phyloP scores from a whole-genome alignment of 192 early-diverging fungal genomes.

The Coemansia sp. region DNA sequence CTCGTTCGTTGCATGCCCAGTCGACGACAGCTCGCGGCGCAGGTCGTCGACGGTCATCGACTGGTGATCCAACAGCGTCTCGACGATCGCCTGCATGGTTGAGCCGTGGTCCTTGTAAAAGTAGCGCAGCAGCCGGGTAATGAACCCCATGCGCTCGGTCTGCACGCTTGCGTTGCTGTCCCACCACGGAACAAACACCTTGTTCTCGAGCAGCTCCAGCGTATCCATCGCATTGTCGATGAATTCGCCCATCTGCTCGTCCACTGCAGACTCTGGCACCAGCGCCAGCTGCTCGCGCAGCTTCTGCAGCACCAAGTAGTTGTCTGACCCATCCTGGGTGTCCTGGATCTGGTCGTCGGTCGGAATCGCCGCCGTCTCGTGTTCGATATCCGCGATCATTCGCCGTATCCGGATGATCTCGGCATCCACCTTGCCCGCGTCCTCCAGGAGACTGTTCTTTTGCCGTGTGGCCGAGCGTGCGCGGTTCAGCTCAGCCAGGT shows the following conservation, averaged over 20 bases:
- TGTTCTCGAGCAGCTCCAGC: slow-evolving; percentile 38
- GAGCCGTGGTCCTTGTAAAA: slow-evolving; percentile 51
- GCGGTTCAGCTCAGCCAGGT: slow-evolving; percentile 39
- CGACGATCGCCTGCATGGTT: slow-evolving; percentile 43
- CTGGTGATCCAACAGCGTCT: slow-evolving; percentile 36
- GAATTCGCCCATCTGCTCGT: slow-evolving; percentile 1
- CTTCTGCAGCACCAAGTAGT: slow-evolving; percentile 24
- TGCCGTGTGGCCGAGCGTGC: slow-evolving; percentile 11
- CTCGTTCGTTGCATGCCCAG: slow-evolving; percentile 33
- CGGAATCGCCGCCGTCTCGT: slow-evolving; percentile 28
- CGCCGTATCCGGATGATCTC: slow-evolving; percentile 41
- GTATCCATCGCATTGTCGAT: slow-evolving; percentile 15
- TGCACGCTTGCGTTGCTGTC: slow-evolving; percentile 26
- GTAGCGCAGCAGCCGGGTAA: slow-evolving; percentile 31
- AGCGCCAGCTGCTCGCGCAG: slow-evolving; percentile 30
- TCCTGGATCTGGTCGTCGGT: slow-evolving; percentile 32
- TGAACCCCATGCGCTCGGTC: slow-evolving; percentile 24
- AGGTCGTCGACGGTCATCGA: slow-evolving; percentile 41
- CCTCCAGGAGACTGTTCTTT: slow-evolving; percentile 23
- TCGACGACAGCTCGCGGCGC: slow-evolving; percentile 28
- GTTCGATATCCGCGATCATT: slow-evolving; percentile 32
- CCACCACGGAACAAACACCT: slow-evolving; percentile 50
- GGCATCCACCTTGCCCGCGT: slow-evolving; percentile 32
- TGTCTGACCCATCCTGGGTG: slow-evolving; percentile 29
- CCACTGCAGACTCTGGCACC: slow-evolving; percentile 1